These are phyloP conservation scores for Sporothrix humicola DNA, from an alignment of 2,329 filamentous ascomycete genomes.

Conservation along the genomic window DNA sequence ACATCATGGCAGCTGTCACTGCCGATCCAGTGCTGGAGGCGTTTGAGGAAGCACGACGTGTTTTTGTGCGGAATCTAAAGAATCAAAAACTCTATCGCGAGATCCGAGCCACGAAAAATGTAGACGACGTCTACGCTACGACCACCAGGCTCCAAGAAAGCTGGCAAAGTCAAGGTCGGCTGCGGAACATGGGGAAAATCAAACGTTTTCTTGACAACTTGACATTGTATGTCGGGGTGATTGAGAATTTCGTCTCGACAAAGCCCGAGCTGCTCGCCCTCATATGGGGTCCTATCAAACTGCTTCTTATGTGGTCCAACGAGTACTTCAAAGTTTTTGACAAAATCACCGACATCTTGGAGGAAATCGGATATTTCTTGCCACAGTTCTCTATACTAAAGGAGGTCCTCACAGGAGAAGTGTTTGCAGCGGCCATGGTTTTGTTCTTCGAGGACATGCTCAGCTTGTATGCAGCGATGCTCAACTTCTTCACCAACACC, in stretches of 20 bases:
- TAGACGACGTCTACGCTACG: background rate
- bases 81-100: slow-evolving; percentile 6
- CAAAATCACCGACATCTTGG: background rate
- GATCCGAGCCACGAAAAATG: background rate
- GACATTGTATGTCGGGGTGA: background rate
- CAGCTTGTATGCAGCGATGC: background rate
- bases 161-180: background rate
- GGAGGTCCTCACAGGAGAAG: background rate
- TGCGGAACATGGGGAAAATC: slow-evolving; percentile 2
- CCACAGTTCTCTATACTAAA: slow-evolving; percentile 11
- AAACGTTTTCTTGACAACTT: slow-evolving; percentile 7
- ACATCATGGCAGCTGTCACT: slow-evolving; percentile 8
- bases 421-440: slow-evolving; percentile 5
- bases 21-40: slow-evolving; percentile 6
- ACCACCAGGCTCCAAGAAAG: slow-evolving; percentile 11
- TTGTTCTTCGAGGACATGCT: slow-evolving; percentile 13
- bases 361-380: background rate
- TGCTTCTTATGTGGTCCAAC: background rate
- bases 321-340: background rate
- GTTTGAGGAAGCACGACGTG: slow-evolving; percentile 13
- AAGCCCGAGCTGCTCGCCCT: background rate
- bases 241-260: background rate
- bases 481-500: slow-evolving; percentile 12
- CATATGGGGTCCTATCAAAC: slow-evolving; percentile 21
- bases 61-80: slow-evolving; percentile 1